A percentile compares a stretch with the other conserved stretches of the same genome.
Evolutionary conservation across 257 asterid species (phyloP).

Genomic region (Linderniella brevidens): DNA sequence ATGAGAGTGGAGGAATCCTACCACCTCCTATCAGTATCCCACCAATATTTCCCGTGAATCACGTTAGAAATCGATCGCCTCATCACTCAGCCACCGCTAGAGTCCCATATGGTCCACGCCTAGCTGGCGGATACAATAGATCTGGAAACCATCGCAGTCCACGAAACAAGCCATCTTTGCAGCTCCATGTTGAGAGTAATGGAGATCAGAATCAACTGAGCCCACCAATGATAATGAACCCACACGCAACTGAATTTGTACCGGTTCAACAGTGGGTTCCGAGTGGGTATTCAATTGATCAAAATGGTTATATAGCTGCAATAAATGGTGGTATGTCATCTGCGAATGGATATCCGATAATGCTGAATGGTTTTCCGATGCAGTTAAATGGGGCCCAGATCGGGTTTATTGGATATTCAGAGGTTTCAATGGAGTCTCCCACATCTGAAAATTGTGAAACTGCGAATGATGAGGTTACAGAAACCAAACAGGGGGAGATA

Average conservation of each 20-base stretch:
- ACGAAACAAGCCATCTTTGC: conserved; percentile 41
- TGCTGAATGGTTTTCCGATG: conserved; percentile 22
- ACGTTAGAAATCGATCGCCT: conserved; percentile 46
- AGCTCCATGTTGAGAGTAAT: conserved; percentile 26
- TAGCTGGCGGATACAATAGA: conserved; percentile 57
- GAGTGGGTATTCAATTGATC: conserved; percentile 38
- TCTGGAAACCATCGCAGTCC: conserved; percentile 30
- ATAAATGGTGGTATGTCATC: conserved; percentile 25
- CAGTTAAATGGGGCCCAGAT: conserved; percentile 23
- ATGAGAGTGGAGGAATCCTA: conserved; percentile 61
- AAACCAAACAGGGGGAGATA: conserved; percentile 15
- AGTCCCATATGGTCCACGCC: conserved; percentile 77
- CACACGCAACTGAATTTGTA: conserved; percentile 65
- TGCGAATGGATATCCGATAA: conserved; percentile 23
- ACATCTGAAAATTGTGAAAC: conserved; percentile 20
- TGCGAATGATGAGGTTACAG: conserved; percentile 14
- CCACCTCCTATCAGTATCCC: conserved; percentile 53
- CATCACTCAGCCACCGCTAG: conserved; percentile 70
- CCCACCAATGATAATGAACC: conserved; percentile 51
- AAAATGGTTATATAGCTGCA: conserved; percentile 44
- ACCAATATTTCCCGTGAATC: conserved; percentile 38
- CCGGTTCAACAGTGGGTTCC: conserved; percentile 70
- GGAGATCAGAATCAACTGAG: conserved; percentile 33
- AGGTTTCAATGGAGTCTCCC: conserved; percentile 28
- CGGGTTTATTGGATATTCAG: conserved; percentile 20